Conservation (phyloP, 192 early-diverging fungal genomes). For the Physocladia obscura region DNA sequence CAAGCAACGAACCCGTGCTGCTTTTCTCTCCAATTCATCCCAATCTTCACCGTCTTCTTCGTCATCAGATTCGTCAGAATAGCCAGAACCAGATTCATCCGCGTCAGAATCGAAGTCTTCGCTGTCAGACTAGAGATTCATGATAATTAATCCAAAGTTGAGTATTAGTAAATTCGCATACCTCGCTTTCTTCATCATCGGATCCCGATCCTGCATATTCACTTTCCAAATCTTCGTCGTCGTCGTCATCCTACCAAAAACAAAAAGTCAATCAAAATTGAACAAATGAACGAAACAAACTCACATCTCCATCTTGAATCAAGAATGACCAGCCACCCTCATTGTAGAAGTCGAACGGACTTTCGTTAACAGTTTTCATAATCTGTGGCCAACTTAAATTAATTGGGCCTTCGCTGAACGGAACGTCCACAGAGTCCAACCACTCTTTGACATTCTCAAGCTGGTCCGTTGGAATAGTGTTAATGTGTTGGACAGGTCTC, state of each 20-base stretch:
- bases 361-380: conserved; percentile 96
- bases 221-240: conserved; percentile 39
- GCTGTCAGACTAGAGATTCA: conserved; percentile 21
- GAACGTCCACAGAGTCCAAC: conserved; percentile 87
- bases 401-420: conserved; percentile 89
- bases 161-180: neutral
- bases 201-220: conserved; percentile 42
- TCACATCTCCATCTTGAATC: conserved; percentile 54
- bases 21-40: conserved; percentile 58
- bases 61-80: conserved; percentile 33
- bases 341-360: conserved; percentile 89
- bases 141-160: neutral
- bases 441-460: conserved; percentile 95
- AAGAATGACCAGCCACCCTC: conserved; percentile 92
- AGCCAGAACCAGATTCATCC: conserved; percentile 35
- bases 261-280: neutral
- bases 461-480: conserved; percentile 87
- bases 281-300: neutral
- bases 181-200: conserved; percentile 23
- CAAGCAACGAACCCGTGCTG: conserved; percentile 36
- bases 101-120: conserved; percentile 34
- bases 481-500: conserved; percentile 88
- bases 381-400: conserved; percentile 94
- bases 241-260: conserved; percentile 37
- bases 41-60: conserved; percentile 54